A percentile compares a stretch with the other conserved stretches of the same genome.
Evolutionary conservation across 176 grass and related monocot species (phyloP).

Genomic region (Themeda triandra): DNA sequence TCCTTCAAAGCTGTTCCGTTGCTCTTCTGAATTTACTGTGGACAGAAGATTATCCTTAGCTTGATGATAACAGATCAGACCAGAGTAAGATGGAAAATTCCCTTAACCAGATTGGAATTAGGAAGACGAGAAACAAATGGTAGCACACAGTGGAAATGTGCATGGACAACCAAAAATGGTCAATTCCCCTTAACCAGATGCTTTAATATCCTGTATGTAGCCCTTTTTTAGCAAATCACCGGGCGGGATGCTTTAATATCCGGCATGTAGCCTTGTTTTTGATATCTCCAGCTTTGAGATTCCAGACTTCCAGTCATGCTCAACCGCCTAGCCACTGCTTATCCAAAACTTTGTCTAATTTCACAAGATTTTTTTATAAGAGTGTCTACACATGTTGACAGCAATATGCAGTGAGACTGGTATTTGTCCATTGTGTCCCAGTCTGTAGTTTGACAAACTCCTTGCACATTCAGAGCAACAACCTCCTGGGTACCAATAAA

Average conservation of each 20-base stretch:
- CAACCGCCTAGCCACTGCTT: neutral
- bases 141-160: neutral
- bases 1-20: neutral
- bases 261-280: neutral
- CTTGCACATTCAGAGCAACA: neutral
- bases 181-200: neutral
- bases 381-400: neutral
- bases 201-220: neutral
- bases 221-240: too few species aligned
- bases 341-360: neutral
- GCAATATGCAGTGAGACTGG: neutral
- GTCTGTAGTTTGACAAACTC: neutral
- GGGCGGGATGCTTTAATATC: neutral
- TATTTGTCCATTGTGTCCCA: neutral
- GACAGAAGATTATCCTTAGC: neutral
- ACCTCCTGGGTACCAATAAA: neutral
- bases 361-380: too few species aligned
- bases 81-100: neutral
- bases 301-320: neutral
- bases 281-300: neutral
- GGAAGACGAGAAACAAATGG: neutral
- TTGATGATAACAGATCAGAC: neutral
- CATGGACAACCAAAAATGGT: neutral
- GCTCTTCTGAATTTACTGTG: neutral
- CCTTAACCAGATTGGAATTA: neutral